Percentiles rank a stretch among this genome's conserved stretches.
These are phyloP conservation scores for Ceratocystis lukuohia DNA, from an alignment of 2,329 filamentous ascomycete species.

Conservation along the genomic window DNA sequence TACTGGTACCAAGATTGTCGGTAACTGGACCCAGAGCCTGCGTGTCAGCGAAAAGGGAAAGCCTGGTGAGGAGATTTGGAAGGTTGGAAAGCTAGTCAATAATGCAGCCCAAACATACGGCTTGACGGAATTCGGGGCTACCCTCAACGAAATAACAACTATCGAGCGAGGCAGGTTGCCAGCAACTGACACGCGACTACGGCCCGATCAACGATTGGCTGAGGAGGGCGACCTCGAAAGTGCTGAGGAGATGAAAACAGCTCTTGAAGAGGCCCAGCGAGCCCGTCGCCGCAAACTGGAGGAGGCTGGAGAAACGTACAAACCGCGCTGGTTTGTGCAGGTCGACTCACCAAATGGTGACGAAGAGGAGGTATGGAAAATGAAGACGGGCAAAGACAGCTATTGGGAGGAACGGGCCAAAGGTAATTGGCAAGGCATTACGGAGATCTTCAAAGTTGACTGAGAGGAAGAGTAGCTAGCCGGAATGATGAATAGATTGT, in stretches of 20 bases:
- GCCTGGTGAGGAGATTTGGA: conserved; percentile 61
- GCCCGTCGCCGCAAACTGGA: conserved; percentile 62
- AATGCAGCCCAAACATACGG: conserved; percentile 73
- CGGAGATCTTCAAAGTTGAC: conserved; percentile 35
- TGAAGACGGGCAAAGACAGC: conserved; percentile 69
- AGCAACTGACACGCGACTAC: conserved; percentile 66
- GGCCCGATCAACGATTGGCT: conserved; percentile 75
- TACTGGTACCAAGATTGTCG: conserved; percentile 54
- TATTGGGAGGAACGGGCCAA: conserved; percentile 82
- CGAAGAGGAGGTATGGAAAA: conserved; percentile 57
- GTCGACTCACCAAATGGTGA: conserved; percentile 40
- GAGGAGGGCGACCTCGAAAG: conserved; percentile 71
- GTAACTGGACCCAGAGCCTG: conserved; percentile 74
- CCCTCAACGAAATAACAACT: conserved; percentile 73
- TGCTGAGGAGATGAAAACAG: conserved; percentile 71
- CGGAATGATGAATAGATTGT: not conserved
- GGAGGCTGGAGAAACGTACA: conserved; percentile 55
- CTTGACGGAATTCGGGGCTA: conserved; percentile 71
- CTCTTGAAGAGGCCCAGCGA: conserved; percentile 76
- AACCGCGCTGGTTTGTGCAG: conserved; percentile 72
- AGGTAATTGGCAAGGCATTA: conserved; percentile 49
- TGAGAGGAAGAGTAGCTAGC: not conserved
- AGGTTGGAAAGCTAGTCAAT: conserved; percentile 61
- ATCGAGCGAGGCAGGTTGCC: conserved; percentile 65
- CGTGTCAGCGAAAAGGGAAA: conserved; percentile 45